Evolutionary conservation across 2,329 filamentous ascomycete species (phyloP).

Genomic region (Fusarium palustre): DNA sequence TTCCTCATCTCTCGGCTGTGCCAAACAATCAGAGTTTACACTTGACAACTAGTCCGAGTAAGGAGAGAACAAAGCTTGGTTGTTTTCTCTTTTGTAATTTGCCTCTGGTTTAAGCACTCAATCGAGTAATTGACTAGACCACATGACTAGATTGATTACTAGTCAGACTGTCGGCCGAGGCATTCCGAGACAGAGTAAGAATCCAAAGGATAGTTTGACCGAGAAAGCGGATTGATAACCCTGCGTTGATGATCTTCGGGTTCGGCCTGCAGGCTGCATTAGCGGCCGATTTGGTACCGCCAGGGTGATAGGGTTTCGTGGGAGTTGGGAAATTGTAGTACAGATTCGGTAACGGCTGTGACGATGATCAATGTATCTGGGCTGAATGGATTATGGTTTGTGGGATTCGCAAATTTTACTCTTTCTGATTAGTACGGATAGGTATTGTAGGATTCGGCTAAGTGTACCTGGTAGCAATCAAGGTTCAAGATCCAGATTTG

Average conservation of each 20-base stretch:
- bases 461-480: not conserved
- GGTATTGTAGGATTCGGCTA: not conserved
- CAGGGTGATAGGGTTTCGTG: not conserved
- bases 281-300: conserved; percentile 29
- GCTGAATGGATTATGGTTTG: not conserved
- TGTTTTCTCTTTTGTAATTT: not conserved
- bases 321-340: not conserved
- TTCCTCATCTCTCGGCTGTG: not conserved
- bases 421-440: not conserved
- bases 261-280: conserved; percentile 23
- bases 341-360: not conserved
- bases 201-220: not conserved
- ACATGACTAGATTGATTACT: not conserved
- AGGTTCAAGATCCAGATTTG: not conserved
- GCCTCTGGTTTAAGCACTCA: not conserved
- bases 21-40: not conserved
- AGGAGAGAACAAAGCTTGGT: not conserved
- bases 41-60: not conserved
- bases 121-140: not conserved
- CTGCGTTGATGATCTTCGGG: conserved; percentile 12
- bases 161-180: not conserved
- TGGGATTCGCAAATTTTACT: conserved; percentile 3
- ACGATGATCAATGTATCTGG: not conserved
- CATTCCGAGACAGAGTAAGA: not conserved
- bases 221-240: not conserved